Evolutionary conservation across 352 stramenopile species (phyloP).

Genomic region (Saprolegnia diclina): DNA sequence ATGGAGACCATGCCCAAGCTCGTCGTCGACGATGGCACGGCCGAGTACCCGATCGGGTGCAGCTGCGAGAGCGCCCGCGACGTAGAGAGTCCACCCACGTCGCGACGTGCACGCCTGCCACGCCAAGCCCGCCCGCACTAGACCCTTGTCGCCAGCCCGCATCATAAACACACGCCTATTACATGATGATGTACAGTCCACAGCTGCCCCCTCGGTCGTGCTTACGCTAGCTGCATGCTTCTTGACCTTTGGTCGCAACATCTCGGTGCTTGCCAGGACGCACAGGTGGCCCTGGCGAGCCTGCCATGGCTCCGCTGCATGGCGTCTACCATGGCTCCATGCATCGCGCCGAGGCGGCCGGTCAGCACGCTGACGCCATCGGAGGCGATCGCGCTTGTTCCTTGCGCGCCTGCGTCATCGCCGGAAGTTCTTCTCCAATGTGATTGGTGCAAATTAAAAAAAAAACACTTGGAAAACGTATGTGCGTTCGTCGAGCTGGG

Average conservation of each 20-base stretch:
- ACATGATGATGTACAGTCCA: not conserved
- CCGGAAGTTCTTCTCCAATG: not conserved
- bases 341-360: no score
- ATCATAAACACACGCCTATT: no score
- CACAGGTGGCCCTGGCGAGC: no score
- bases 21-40: conserved; percentile 9
- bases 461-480: not conserved
- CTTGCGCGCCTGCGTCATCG: no score
- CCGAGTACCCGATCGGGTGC: conserved; percentile 13
- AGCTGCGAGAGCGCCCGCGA: not conserved
- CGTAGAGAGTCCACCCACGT: not conserved
- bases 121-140: not conserved
- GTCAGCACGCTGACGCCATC: no score
- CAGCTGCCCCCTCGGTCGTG: not conserved
- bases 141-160: no score
- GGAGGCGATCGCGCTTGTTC: no score
- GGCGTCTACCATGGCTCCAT: no score
- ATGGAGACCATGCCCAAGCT: conserved; percentile 10
- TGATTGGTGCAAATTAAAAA: not conserved
- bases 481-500: not conserved
- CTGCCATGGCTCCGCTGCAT: no score
- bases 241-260: no score
- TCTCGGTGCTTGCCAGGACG: no score
- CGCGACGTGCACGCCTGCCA: not conserved
- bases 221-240: not conserved